Evolutionary conservation across 2,329 filamentous ascomycete species (phyloP), one percentile per base, ranked within the genome.

Genomic region (Mycosphaerella sp.): DNA sequence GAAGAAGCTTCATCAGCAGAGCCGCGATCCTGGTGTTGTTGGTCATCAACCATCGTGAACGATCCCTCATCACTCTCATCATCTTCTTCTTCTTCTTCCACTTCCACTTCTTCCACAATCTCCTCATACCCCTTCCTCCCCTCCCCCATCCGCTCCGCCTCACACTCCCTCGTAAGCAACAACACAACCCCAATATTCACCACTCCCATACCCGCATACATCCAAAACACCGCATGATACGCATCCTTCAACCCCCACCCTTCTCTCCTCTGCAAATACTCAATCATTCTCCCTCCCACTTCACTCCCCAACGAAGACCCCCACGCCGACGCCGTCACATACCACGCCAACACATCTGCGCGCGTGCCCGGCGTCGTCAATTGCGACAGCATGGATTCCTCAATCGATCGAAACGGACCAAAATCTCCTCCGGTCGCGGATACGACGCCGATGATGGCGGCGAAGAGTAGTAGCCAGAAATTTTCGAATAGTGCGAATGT

Each of bases 311-410:
- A 61, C 0, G 78, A 74, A 0, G 79, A 79, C 1, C 80, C 81
- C 1, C 82, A 69, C n/a, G 76, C 76, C 0, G 80, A 77, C 2
- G 72, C 74, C 12, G 78, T 81, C 40, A 84, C 77, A 62, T 86
- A 84, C 83, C 83, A 86, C 7, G 80, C 77, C 55, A 85, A 72
- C n/a, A 86, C 81, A 67, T 86, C 82, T 11, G 80, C 73, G 45
- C 83, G 72, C 0, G 76, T 78, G 31, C 73, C 68, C 0, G 77
- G 74, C 0, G 70, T 75, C 0, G 81, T 84, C 43, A 86, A 72
- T 63, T 85, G 80, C 4, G 81, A 80, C 6, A 86, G 65, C 34
- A 79, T 81, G 0, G 79, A 82, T 72, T 86, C 83, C 64, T 86
- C 84, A 32, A 87, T 80, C 3, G 81, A 81, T 38, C 83, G 73